Conservation (phyloP, 2,329 filamentous ascomycete genomes). For the Cordyceps militaris region DNA sequence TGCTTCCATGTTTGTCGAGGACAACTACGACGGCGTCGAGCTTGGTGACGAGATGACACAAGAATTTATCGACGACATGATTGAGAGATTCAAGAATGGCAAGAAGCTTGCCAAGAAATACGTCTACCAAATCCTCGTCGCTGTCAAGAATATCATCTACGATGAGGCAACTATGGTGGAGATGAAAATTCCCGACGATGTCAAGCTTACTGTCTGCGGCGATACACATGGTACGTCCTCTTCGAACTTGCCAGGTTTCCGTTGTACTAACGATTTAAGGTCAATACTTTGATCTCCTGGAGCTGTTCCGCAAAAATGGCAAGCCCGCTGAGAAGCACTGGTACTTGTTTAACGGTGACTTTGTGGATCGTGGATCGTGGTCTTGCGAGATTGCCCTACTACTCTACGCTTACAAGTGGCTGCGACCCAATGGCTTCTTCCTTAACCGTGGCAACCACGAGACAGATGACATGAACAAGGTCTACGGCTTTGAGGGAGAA, state of each 20-base stretch:
- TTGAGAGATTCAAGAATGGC: constrained; percentile 86
- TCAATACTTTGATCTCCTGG: constrained; percentile 95
- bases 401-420: constrained; percentile 94
- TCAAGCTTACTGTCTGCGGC: constrained; percentile 86
- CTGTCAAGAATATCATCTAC: constrained; percentile 82
- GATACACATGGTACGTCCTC: constrained; percentile 76
- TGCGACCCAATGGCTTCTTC: constrained; percentile 82
- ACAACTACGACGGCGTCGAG: constrained; percentile 75
- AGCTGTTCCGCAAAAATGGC: constrained; percentile 90
- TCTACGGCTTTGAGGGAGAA: constrained; percentile 97
- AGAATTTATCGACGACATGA: constrained; percentile 97
- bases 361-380: constrained; percentile 96
- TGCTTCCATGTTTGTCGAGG: constrained; percentile 75
- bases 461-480: constrained; percentile 98
- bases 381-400: constrained; percentile 93
- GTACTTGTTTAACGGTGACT: constrained; percentile 98
- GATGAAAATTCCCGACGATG: constrained; percentile 69
- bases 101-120: constrained; percentile 97
- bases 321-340: constrained; percentile 77
- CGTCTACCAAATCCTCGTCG: constrained; percentile 90
- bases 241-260: not conserved
- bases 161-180: constrained; percentile 97
- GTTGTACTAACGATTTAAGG: constrained; percentile 43
- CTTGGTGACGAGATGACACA: constrained; percentile 82
- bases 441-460: constrained; percentile 98